Conservation (phyloP, 768 basidiomycete species). For the Termitomyces sp. region DNA sequence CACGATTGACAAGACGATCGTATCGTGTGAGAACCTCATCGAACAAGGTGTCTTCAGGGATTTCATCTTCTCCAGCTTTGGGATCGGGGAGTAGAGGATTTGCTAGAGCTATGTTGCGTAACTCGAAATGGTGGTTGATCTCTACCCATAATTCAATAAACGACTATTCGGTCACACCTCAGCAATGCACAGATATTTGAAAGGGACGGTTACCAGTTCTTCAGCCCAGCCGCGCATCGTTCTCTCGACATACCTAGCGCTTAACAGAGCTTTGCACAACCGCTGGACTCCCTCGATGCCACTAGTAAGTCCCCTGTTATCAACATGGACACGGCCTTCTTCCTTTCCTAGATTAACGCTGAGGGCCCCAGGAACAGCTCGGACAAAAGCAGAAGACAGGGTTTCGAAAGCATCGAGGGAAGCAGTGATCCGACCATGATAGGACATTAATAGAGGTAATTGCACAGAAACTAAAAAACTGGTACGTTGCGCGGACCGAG, state of each 20-base stretch:
- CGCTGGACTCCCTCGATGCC: slow-evolving; percentile 84
- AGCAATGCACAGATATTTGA: not conserved
- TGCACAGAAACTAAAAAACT: slow-evolving; percentile 86
- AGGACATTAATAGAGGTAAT: slow-evolving; percentile 77
- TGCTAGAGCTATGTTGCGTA: slow-evolving; percentile 52
- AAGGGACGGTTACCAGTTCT: slow-evolving; percentile 60
- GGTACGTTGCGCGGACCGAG: slow-evolving; percentile 69
- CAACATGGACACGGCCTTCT: slow-evolving; percentile 39
- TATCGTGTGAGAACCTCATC: slow-evolving; percentile 72
- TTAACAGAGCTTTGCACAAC: slow-evolving; percentile 82
- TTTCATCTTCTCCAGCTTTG: slow-evolving; percentile 25
- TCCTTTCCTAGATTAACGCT: slow-evolving; percentile 52
- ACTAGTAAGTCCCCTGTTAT: slow-evolving; percentile 65
- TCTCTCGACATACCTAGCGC: slow-evolving; percentile 67
- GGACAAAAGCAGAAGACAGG: slow-evolving; percentile 81
- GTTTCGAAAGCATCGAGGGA: slow-evolving; percentile 95
- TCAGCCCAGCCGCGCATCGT: slow-evolving; percentile 86
- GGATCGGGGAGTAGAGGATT: slow-evolving; percentile 50
- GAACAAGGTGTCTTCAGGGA: slow-evolving; percentile 69
- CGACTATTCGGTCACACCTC: slow-evolving; percentile 50
- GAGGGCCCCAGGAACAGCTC: slow-evolving; percentile 90
- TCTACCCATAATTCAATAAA: slow-evolving; percentile 90
- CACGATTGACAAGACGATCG: slow-evolving; percentile 53
- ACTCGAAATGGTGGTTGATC: slow-evolving; percentile 56
- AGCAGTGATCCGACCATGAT: slow-evolving; percentile 71